phyloP scores from a whole-genome alignment of 148 eudicot species.

The Selenicereus undatus region DNA sequence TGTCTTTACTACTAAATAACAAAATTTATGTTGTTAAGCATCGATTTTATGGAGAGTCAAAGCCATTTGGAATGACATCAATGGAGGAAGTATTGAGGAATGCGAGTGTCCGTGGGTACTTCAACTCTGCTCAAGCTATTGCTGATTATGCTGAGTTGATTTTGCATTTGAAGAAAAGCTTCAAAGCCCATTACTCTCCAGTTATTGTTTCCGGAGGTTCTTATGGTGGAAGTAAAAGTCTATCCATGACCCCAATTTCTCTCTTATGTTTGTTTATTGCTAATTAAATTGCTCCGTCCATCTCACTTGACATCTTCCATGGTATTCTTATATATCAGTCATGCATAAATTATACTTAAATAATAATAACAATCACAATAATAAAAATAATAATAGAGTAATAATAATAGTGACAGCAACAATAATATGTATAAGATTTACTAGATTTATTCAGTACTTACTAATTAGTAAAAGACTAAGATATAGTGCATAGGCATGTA shows the following conservation, averaged over 20 bases:
- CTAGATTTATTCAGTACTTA: no score
- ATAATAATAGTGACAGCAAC: no score
- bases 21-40: conserved; percentile 21
- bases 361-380: no score
- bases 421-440: no score
- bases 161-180: conserved; percentile 14
- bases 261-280: no score
- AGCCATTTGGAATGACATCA: conserved; percentile 25
- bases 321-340: neutral
- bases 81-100: conserved; percentile 27
- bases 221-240: conserved; percentile 31
- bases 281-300: no score
- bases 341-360: no score
- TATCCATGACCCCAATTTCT: neutral
- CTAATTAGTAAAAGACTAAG: no score
- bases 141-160: conserved; percentile 28
- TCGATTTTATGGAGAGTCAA: conserved; percentile 29
- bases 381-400: no score
- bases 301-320: no score
- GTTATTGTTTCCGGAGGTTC: conserved; percentile 29
- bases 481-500: no score
- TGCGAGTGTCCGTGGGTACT: conserved; percentile 29
- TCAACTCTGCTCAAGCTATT: conserved; percentile 27
- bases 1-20: no score
- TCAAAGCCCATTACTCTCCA: conserved; percentile 22